Evolutionary conservation across 1,284 basidiomycete species (phyloP), one percentile per base, ranked within the genome.

Genomic region (Gomphus sp.): DNA sequence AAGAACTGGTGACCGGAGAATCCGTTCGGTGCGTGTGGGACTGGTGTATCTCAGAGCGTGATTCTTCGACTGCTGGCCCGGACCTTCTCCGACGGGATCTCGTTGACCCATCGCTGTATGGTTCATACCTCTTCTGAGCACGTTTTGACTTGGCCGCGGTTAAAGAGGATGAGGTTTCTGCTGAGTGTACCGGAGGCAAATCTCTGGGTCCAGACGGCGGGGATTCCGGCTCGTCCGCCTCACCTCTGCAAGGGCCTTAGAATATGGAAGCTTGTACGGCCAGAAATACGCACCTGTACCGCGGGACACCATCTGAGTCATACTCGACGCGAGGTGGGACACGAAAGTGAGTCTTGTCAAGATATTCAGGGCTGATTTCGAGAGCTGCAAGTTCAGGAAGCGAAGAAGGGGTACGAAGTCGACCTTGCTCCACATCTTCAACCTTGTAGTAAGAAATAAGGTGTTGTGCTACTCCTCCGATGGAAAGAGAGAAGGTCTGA

Each of bases 361-460:
- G 81, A 65, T 94, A 94, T 65, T 93, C 90, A 25, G 89, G 87
- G 64, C 85, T 88, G 69, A 98, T 96, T 61, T 89, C 85, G 37
- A 98, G 78, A 0, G 89, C 81, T 0, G 87, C 85, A 34, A 98
- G 80, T 71, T 98, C 94, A 0, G 93, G 91, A 0, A 96, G 78
- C 2, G 89, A 89, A 0, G 93, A 95, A 0, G 95, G 95, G 0
- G 91, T 81, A 36, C 93, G 84, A 7, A 98, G 80, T 36, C 92
- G 86, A 22, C 92, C 93, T 59, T 85, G 82, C 55, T 91, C 83
- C 22, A 97, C 93, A 69, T 98, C 95, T 64, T 93, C 89, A 60
- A 96, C 81, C 64, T 87, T 88, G 79, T 98, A 98, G 76, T 98
- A 98, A 1, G 93, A 97, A 55, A 98, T 92, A 62, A 98, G 81